Percentiles rank a stretch among this genome's conserved stretches.
Evolutionary conservation across 176 grass and related monocot species (phyloP).

Genomic region (Calamus simplicifolius): DNA sequence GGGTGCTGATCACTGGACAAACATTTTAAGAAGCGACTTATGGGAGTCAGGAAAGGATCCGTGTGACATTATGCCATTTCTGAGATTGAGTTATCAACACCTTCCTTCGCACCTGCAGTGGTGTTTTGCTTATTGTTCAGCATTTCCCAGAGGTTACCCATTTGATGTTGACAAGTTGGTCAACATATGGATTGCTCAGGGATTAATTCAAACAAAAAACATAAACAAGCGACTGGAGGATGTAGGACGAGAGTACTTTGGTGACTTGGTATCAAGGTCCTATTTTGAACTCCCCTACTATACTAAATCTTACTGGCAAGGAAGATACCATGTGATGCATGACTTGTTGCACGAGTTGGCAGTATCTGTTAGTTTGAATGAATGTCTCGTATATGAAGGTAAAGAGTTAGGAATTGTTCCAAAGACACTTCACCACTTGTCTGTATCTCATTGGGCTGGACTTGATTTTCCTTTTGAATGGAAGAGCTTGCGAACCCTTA

Average conservation of each 20-base stretch:
- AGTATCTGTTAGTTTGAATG: not conserved
- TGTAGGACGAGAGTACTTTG: constrained; percentile 12
- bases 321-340: constrained; percentile 26
- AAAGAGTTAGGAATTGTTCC: not conserved
- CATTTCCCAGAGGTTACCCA: constrained; percentile 42
- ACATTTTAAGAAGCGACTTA: constrained; percentile 19
- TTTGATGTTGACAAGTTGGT: constrained; percentile 36
- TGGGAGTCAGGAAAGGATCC: constrained; percentile 6
- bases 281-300: constrained; percentile 20
- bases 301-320: no score
- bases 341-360: constrained; percentile 45
- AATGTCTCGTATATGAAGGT: constrained; percentile 12
- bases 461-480: not conserved
- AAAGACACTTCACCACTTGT: constrained; percentile 2
- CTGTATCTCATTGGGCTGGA: constrained; percentile 9
- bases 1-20: constrained; percentile 17
- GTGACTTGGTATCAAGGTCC: constrained; percentile 25
- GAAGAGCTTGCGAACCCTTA: no score
- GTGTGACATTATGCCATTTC: constrained; percentile 28
- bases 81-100: constrained; percentile 36
- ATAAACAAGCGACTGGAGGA: constrained; percentile 9
- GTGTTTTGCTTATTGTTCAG: constrained; percentile 32
- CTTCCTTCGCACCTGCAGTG: constrained; percentile 20
- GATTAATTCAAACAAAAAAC: constrained; percentile 9
- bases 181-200: constrained; percentile 35